Evolutionary conservation across 1,284 basidiomycete genomes (phyloP), one percentile per base, ranked within the genome.

Genomic region (Entoloma clypeatum): DNA sequence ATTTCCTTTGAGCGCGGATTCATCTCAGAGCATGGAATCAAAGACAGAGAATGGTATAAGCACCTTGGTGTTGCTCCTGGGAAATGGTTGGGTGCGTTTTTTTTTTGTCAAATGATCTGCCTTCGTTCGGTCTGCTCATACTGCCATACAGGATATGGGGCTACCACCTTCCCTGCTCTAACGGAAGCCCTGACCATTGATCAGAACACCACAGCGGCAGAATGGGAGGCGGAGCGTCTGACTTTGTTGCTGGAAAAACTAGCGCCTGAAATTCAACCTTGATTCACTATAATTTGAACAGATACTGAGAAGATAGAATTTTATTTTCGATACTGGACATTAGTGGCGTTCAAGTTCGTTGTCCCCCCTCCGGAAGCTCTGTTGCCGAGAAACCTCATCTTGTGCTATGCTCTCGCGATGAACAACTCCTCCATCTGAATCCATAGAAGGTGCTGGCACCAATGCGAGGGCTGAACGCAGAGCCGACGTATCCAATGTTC

Each of bases 61-160:
- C 88, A 94, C 63, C 72, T 95, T 37, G 90, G 78, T 28, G 89
- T 93, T 25, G 89, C 92, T 4, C 93, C 94, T 5, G 93, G 92
- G 18, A 84, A 86, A 55, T 93, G 86, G 81, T 75, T 91, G 21
- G 88, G 91, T 85, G 51, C 50, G 74, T 65, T 33, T 26, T 38
- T 27, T 34, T 36, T 18, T 23, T 33, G 5, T 19, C n/a, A 13
- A 4, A 11, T 23, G 4, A 10, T 14, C 11, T 24, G 14, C 24
- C 13, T 16, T 51, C 5, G 41, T 42, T 30, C 41, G 36, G 9
- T 40, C 10, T 37, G 22, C 14, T 29, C 29, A 19, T 19, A 36
- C 29, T 13, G 22, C 7, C 24, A 33, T 33, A 36, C 52, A 84
- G 86, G 86, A 3, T 94, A 95, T 56, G 92, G 90, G 22, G 89